These are phyloP conservation scores for Bidens hawaiensis DNA, from an alignment of 140 eudicot genomes.

Conservation along the genomic window DNA sequence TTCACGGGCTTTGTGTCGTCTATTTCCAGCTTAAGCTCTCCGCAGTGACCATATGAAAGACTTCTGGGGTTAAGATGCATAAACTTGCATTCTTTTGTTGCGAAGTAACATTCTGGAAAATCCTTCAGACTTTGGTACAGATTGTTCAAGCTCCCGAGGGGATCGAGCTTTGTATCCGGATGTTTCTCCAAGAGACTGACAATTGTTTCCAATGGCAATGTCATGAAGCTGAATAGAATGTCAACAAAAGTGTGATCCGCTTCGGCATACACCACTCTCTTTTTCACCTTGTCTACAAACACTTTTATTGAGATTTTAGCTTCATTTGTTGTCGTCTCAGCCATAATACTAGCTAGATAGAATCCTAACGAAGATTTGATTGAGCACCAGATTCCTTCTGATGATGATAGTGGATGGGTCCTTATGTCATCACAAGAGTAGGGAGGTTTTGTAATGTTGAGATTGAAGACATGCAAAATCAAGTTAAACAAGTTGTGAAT, in stretches of 20 bases:
- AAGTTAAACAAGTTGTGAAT: too few species aligned
- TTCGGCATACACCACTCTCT: constrained; percentile 26
- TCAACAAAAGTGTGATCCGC: constrained; percentile 23
- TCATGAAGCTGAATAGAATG: constrained; percentile 33
- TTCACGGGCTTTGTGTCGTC: neutral
- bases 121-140: too few species aligned
- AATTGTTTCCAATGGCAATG: constrained; percentile 35
- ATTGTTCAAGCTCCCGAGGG: constrained; percentile 20
- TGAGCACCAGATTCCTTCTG: too few species aligned
- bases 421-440: too few species aligned
- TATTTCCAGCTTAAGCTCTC: constrained; percentile 2
- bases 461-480: too few species aligned
- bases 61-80: constrained; percentile 18
- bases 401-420: too few species aligned
- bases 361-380: too few species aligned
- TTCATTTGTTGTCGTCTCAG: neutral
- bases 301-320: constrained; percentile 11
- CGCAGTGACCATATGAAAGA: neutral
- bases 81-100: neutral
- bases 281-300: constrained; percentile 1
- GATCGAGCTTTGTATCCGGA: neutral
- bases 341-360: neutral
- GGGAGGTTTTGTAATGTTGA: too few species aligned
- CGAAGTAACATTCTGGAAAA: neutral
- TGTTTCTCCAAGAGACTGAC: neutral